A percentile compares a stretch with the other conserved stretches of the same genome.
Conservation (phyloP, 257 asterid species). For the Vinca minor region DNA sequence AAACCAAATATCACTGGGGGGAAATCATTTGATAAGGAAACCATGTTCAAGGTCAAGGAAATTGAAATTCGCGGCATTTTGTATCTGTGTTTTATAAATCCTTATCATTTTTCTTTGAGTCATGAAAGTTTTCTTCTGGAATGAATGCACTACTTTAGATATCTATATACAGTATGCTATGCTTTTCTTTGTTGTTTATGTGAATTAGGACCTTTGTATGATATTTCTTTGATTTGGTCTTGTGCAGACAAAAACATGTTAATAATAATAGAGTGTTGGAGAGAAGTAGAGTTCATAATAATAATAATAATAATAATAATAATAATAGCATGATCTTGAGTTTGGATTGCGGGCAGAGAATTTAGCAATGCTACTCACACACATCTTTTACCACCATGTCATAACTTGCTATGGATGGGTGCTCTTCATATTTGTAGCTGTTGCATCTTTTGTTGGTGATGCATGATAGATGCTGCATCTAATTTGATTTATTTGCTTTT, state of each 20-base stretch:
- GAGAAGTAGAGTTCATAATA: too few relatives aligned
- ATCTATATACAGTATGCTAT: not conserved
- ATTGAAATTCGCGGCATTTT: not conserved
- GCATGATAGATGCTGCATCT: not conserved
- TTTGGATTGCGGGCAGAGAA: not conserved
- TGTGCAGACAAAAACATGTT: not conserved
- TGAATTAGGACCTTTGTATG: not conserved
- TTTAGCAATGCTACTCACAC: not conserved
- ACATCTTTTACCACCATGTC: not conserved
- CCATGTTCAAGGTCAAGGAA: not conserved
- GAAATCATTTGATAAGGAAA: too few relatives aligned
- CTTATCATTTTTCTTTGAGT: not conserved
- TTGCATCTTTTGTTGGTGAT: not conserved
- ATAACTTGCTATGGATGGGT: too few relatives aligned
- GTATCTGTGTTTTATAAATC: too few relatives aligned
- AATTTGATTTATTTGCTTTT: not conserved
- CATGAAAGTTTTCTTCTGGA: not conserved
- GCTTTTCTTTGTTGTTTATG: not conserved
- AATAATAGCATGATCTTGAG: not conserved
- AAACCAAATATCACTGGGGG: not conserved
- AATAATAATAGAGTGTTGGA: not conserved
- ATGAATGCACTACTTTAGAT: not conserved
- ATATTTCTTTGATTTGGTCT: not conserved
- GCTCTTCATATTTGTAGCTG: not conserved
- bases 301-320: too few relatives aligned